Percentiles rank a stretch among this genome's conserved stretches.
Conservation (phyloP, 148 eudicot species). For the Vaccinium myrtillus region DNA sequence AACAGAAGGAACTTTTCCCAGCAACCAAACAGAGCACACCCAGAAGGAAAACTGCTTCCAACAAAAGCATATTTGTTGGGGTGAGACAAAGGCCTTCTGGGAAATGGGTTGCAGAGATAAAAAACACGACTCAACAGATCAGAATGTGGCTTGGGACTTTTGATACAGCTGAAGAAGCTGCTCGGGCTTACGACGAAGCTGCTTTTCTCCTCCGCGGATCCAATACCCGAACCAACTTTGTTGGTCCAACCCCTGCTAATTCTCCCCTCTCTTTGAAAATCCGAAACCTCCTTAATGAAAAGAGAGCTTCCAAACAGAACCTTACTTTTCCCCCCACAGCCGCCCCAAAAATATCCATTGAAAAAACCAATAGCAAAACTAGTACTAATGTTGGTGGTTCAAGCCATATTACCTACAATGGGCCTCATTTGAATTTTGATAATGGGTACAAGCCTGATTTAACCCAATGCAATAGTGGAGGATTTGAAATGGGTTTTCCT, state of each 20-base stretch:
- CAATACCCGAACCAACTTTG: slow-evolving; percentile 61
- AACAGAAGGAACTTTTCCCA: slow-evolving; percentile 13
- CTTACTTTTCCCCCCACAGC: neutral
- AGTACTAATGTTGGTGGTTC: neutral
- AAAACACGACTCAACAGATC: slow-evolving; percentile 65
- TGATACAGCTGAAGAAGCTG: slow-evolving; percentile 70
- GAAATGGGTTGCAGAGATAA: slow-evolving; percentile 78
- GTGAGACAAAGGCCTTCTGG: slow-evolving; percentile 76
- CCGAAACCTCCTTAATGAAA: slow-evolving; percentile 49
- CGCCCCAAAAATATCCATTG: slow-evolving; percentile 3
- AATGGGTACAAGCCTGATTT: slow-evolving; percentile 33
- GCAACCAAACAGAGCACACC: slow-evolving; percentile 20
- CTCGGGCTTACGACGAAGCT: slow-evolving; percentile 69
- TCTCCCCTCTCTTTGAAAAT: slow-evolving; percentile 53
- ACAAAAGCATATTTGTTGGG: slow-evolving; percentile 56
- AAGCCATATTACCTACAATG: neutral
- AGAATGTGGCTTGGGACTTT: slow-evolving; percentile 73
- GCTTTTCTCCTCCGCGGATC: slow-evolving; percentile 67
- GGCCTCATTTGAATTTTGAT: neutral
- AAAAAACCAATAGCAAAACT: neutral
- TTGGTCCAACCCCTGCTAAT: slow-evolving; percentile 27
- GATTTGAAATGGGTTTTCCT: slow-evolving; percentile 17
- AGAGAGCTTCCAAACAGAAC: slow-evolving; percentile 30
- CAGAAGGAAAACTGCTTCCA: slow-evolving; percentile 12
- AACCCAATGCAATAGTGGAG: slow-evolving; percentile 22